These are phyloP conservation scores for Domatiomyces globalis DNA, from an alignment of 2,329 filamentous ascomycete species.

Conservation along the genomic window DNA sequence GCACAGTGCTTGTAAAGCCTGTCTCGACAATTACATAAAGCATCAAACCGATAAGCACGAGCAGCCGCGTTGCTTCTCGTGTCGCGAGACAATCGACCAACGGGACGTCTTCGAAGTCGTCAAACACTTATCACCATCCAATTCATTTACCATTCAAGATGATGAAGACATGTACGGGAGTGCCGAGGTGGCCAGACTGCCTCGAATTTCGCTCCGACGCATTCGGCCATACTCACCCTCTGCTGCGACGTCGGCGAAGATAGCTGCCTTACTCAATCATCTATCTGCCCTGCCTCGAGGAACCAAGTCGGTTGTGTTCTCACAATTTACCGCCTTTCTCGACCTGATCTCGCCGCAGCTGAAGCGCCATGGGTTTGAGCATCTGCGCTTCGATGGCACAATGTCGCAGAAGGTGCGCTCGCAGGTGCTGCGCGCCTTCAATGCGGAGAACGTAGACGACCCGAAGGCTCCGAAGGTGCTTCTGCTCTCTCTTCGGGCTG, in stretches of 20 bases:
- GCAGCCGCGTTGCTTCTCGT: conserved; percentile 75
- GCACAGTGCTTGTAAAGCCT: conserved; percentile 93
- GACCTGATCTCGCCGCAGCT: conserved; percentile 79
- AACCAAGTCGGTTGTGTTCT: conserved; percentile 86
- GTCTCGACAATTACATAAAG: conserved; percentile 76
- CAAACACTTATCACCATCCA: conserved; percentile 37
- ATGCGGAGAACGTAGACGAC: conserved; percentile 20
- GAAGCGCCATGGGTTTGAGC: conserved; percentile 53
- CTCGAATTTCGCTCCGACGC: conserved; percentile 46
- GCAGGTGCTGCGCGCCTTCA: conserved; percentile 63
- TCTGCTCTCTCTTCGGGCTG: conserved; percentile 71
- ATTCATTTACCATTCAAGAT: conserved; percentile 30
- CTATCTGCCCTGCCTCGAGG: conserved; percentile 56
- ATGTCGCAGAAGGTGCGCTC: conserved; percentile 78
- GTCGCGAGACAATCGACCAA: conserved; percentile 65
- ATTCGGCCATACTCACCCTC: conserved; percentile 49
- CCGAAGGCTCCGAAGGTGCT: conserved; percentile 40
- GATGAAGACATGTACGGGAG: conserved; percentile 26
- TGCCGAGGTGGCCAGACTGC: conserved; percentile 22
- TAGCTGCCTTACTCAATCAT: conserved; percentile 62
- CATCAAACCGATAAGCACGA: conserved; percentile 68
- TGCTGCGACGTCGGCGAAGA: conserved; percentile 59
- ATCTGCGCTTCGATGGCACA: conserved; percentile 79
- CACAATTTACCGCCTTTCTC: conserved; percentile 93
- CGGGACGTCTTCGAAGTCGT: conserved; percentile 89